Evolutionary conservation across 2,329 filamentous ascomycete species (phyloP).

Genomic region (Sporothrix inflata): DNA sequence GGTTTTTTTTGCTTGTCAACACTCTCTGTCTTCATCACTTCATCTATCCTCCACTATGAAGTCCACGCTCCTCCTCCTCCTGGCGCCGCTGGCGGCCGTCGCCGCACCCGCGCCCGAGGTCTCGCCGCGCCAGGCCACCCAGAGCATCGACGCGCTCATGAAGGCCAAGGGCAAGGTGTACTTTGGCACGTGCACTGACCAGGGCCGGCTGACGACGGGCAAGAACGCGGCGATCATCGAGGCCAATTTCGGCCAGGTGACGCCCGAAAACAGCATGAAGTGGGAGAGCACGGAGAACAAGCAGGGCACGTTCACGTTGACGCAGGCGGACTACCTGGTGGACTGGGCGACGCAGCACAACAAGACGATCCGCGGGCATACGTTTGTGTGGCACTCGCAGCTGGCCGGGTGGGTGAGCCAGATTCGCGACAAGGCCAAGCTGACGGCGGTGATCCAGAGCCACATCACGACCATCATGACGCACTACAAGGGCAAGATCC

Average conservation of each 20-base stretch:
- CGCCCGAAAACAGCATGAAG: conserved; percentile 72
- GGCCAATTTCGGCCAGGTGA: conserved; percentile 65
- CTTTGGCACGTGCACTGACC: conserved; percentile 62
- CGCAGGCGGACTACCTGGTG: conserved; percentile 61
- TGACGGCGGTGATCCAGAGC: conserved; percentile 61
- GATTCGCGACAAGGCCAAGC: conserved; percentile 54
- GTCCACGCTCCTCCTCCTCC: conserved; percentile 41
- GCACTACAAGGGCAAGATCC: conserved; percentile 66
- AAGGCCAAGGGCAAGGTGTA: conserved; percentile 68
- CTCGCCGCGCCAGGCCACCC: conserved; percentile 44
- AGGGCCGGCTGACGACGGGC: conserved; percentile 52
- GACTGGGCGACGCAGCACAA: conserved; percentile 60
- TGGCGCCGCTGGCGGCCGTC: conserved; percentile 45
- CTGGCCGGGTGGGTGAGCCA: conserved; percentile 62
- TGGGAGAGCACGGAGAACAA: conserved; percentile 62
- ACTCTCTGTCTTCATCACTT: neutral
- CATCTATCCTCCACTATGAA: conserved; percentile 37
- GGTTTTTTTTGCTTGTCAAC: neutral
- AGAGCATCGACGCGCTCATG: conserved; percentile 59
- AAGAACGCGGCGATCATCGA: conserved; percentile 61
- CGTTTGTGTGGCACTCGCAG: conserved; percentile 67
- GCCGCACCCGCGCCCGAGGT: conserved; percentile 41
- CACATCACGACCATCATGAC: conserved; percentile 62
- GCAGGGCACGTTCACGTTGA: conserved; percentile 58
- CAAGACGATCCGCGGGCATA: conserved; percentile 67